phyloP scores from a whole-genome alignment of 2,329 filamentous ascomycete species.

The Sarocladium strictum region DNA sequence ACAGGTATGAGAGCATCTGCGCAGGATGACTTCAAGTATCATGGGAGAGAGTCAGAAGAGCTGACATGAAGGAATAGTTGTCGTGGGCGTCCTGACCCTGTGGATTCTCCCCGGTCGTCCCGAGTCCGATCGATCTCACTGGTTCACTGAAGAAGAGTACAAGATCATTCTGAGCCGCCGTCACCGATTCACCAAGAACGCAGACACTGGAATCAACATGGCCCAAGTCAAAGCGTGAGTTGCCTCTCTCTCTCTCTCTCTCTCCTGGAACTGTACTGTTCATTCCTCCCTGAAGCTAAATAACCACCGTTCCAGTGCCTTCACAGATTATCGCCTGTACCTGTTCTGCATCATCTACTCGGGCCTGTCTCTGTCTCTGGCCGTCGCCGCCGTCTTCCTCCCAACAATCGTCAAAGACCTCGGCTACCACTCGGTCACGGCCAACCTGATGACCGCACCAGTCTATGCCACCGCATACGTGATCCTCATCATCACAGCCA shows the following conservation, averaged over 20 bases:
- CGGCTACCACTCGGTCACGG: slow-evolving; percentile 14
- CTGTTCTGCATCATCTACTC: slow-evolving; percentile 15
- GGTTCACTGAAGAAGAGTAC: slow-evolving; percentile 14
- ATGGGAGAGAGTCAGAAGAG: too few species aligned
- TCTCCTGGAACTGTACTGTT: not conserved
- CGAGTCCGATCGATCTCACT: slow-evolving; percentile 12
- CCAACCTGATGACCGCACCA: slow-evolving; percentile 14
- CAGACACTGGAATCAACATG: slow-evolving; percentile 14
- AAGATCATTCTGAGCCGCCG: slow-evolving; percentile 14
- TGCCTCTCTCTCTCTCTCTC: too few species aligned
- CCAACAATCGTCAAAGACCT: slow-evolving; percentile 15
- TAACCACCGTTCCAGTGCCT: slow-evolving; percentile 6
- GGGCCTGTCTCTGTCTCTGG: slow-evolving; percentile 13
- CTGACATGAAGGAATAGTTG: not conserved
- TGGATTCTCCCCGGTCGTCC: slow-evolving; percentile 14
- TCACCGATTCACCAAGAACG: slow-evolving; percentile 12
- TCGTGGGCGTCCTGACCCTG: slow-evolving; percentile 12
- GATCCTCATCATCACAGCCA: slow-evolving; percentile 10
- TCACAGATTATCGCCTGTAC: slow-evolving; percentile 13
- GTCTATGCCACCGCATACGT: slow-evolving; percentile 13
- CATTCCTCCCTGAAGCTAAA: not conserved
- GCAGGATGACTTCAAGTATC: not conserved
- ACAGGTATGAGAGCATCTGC: not conserved
- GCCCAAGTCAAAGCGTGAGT: slow-evolving; percentile 12
- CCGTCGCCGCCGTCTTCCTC: slow-evolving; percentile 14